Percentiles rank a stretch among this genome's conserved stretches.
Conservation (phyloP, 176 grass and related monocot genomes). For the Ensete ventricosum region DNA sequence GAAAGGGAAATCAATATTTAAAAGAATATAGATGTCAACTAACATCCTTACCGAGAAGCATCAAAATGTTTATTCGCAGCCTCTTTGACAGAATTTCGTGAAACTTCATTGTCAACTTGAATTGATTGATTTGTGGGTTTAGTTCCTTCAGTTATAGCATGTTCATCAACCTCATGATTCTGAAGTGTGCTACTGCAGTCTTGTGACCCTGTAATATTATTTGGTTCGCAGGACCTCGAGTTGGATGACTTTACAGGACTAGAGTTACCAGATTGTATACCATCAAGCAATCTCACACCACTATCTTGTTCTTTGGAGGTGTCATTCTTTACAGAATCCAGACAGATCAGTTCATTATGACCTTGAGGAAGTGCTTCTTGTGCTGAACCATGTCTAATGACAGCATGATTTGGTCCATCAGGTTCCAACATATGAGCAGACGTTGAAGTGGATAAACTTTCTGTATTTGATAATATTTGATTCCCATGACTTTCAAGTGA, state of each 20-base stretch:
- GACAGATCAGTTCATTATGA: slow-evolving; percentile 18
- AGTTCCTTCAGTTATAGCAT: slow-evolving; percentile 32
- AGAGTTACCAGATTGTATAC: slow-evolving; percentile 47
- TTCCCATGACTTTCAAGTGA: slow-evolving; percentile 29
- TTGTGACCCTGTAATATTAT: slow-evolving; percentile 19
- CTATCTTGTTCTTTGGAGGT: slow-evolving; percentile 35
- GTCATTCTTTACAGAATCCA: slow-evolving; percentile 24
- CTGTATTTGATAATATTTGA: slow-evolving; percentile 29
- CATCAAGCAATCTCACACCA: slow-evolving; percentile 17
- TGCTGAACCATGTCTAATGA: slow-evolving; percentile 38
- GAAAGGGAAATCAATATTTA: neutral
- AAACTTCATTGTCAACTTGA: slow-evolving; percentile 31
- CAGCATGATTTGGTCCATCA: slow-evolving; percentile 16
- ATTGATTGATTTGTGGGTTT: slow-evolving; percentile 29
- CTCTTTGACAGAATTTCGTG: slow-evolving; percentile 11
- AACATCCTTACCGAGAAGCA: neutral
- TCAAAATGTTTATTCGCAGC: neutral
- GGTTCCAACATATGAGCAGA: slow-evolving; percentile 33
- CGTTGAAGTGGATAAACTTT: slow-evolving; percentile 26
- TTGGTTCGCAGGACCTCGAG: slow-evolving; percentile 19
- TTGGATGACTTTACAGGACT: slow-evolving; percentile 42
- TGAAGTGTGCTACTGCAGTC: neutral
- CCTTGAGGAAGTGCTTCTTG: slow-evolving; percentile 23
- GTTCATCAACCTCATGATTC: slow-evolving; percentile 15
- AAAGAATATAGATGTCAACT: neutral